These are phyloP conservation scores for Trapa bicornis DNA, from an alignment of 345 rosid species.

Conservation along the genomic window DNA sequence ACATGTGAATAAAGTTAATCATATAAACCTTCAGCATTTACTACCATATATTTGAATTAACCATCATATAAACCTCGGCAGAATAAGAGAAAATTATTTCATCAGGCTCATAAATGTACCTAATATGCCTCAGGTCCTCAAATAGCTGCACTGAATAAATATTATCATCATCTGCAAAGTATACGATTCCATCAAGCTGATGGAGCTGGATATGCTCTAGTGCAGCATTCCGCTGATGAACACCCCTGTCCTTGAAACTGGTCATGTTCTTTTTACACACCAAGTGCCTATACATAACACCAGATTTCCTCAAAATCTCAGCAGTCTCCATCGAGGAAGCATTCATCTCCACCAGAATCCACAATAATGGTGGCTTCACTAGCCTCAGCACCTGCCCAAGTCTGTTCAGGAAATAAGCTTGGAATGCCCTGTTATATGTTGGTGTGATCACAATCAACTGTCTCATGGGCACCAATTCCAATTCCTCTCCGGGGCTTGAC, in stretches of 20 bases:
- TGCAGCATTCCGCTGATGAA: constrained; percentile 63
- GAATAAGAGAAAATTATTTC: not conserved
- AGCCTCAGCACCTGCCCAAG: constrained; percentile 68
- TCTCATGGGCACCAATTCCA: constrained; percentile 40
- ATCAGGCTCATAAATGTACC: constrained; percentile 21
- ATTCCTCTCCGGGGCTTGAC: not conserved
- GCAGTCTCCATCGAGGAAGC: constrained; percentile 68
- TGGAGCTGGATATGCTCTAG: constrained; percentile 74
- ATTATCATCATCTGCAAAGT: constrained; percentile 79
- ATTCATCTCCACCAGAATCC: constrained; percentile 84
- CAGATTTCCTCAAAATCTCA: constrained; percentile 62
- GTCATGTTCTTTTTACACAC: constrained; percentile 42
- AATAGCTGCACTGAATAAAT: constrained; percentile 68
- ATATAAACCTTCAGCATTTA: not conserved
- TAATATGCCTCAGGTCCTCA: constrained; percentile 47
- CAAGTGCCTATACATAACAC: constrained; percentile 83
- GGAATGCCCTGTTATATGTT: constrained; percentile 67
- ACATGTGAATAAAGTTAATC: not conserved
- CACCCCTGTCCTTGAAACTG: constrained; percentile 55
- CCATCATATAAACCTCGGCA: not conserved
- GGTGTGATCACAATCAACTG: constrained; percentile 76
- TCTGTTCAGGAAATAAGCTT: constrained; percentile 63
- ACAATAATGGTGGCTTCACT: constrained; percentile 64
- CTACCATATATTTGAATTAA: not conserved
- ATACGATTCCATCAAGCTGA: constrained; percentile 70